Conservation (phyloP, 305 asterid genomes). For the Ilex paraguariensis region DNA sequence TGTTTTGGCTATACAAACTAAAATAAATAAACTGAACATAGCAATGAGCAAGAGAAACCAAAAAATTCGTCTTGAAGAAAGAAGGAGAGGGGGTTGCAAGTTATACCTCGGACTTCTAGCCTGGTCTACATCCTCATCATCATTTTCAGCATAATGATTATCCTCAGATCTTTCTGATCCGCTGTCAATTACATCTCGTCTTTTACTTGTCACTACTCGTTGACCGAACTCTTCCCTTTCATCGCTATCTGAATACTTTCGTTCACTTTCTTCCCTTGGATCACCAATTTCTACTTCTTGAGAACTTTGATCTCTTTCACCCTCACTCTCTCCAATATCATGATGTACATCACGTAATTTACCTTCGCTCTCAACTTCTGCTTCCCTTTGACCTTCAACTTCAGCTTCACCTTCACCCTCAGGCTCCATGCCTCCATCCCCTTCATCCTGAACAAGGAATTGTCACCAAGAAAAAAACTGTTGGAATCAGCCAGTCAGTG, state of each 20-base stretch:
- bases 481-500: slow-evolving; percentile 1
- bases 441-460: slow-evolving; percentile 48
- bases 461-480: slow-evolving; percentile 6
- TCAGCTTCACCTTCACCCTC: slow-evolving; percentile 49
- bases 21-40: too few relatives aligned
- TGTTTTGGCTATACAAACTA: too few relatives aligned
- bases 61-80: too few relatives aligned
- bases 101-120: slow-evolving; percentile 53
- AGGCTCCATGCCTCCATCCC: slow-evolving; percentile 42
- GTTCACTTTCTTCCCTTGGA: slow-evolving; percentile 74
- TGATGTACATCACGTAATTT: slow-evolving; percentile 53
- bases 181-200: slow-evolving; percentile 55
- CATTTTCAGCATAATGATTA: slow-evolving; percentile 56
- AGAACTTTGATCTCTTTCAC: slow-evolving; percentile 71
- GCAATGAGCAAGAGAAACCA: too few relatives aligned
- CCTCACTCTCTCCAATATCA: slow-evolving; percentile 61
- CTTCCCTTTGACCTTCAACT: slow-evolving; percentile 66
- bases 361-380: slow-evolving; percentile 65
- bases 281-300: slow-evolving; percentile 68
- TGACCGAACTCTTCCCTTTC: slow-evolving; percentile 60
- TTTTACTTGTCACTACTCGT: slow-evolving; percentile 59
- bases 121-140: slow-evolving; percentile 71
- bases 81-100: slow-evolving; percentile 1
- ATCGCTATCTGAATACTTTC: slow-evolving; percentile 63
- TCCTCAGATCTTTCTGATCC: slow-evolving; percentile 86